Conservation (phyloP, 129 eudicot genomes). For the Flaveria ramosissima region DNA sequence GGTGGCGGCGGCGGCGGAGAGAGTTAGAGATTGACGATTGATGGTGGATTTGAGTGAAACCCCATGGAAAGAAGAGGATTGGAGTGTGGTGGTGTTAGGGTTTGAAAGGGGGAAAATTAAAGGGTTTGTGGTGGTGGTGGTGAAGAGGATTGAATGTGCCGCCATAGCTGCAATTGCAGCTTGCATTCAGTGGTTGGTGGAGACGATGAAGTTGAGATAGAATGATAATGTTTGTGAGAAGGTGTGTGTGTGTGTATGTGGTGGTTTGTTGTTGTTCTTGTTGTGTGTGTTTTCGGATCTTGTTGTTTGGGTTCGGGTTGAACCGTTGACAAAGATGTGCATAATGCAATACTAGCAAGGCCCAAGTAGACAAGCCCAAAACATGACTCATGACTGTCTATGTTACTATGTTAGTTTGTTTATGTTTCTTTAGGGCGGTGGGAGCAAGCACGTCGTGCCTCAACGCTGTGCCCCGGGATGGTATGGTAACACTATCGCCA, state of each 20-base stretch:
- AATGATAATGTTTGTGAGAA: slow-evolving; percentile 45
- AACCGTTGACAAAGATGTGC: neutral
- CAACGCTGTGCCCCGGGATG: too few species aligned
- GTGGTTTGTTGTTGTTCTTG: slow-evolving; percentile 6
- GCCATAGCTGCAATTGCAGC: slow-evolving; percentile 78
- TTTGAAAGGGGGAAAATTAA: slow-evolving; percentile 47
- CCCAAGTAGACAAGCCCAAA: neutral
- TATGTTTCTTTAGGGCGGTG: too few species aligned
- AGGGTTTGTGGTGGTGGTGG: slow-evolving; percentile 34
- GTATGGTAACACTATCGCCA: too few species aligned
- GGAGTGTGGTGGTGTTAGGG: slow-evolving; percentile 35
- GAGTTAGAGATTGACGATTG: slow-evolving; percentile 45
- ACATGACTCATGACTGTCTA: too few species aligned
- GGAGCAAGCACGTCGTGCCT: too few species aligned
- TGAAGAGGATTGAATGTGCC: slow-evolving; percentile 62
- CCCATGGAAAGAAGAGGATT: slow-evolving; percentile 57
- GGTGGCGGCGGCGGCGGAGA: slow-evolving; percentile 44
- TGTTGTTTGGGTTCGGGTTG: slow-evolving; percentile 29
- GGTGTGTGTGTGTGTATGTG: neutral
- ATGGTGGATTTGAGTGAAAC: slow-evolving; percentile 47
- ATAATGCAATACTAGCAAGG: neutral
- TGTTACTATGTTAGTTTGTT: too few species aligned
- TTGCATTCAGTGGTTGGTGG: slow-evolving; percentile 45
- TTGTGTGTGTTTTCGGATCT: slow-evolving; percentile 14
- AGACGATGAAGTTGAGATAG: slow-evolving; percentile 8